Evolutionary conservation across 441 rosid genomes (phyloP).

Genomic region (Bruguiera hainesii): DNA sequence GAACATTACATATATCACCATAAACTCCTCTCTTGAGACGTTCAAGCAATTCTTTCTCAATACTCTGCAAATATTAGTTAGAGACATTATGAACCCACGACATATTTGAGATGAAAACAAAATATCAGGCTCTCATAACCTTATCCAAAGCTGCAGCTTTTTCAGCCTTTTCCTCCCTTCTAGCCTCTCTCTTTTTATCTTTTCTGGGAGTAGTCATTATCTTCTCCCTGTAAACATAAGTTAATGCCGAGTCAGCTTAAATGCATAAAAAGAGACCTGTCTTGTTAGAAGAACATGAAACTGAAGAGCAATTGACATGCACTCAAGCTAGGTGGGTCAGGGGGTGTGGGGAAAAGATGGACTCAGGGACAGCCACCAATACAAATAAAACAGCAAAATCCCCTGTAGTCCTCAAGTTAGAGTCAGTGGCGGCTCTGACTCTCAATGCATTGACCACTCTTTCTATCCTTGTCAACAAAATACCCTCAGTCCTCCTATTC

Average conservation of each 20-base stretch:
- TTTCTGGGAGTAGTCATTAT: constrained; percentile 61
- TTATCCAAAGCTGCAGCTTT: constrained; percentile 71
- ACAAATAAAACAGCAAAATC: no score
- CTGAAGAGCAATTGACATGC: no score
- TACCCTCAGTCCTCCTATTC: no score
- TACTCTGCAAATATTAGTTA: constrained; percentile 43
- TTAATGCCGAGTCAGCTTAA: not conserved
- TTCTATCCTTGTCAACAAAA: no score
- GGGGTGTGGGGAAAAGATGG: no score
- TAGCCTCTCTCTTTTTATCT: constrained; percentile 52
- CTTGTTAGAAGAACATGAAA: no score
- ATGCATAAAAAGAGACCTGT: not conserved
- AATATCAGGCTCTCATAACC: constrained; percentile 32
- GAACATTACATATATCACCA: constrained; percentile 62
- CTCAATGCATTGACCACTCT: no score
- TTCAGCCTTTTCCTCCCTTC: constrained; percentile 78
- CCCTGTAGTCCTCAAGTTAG: no score
- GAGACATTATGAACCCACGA: constrained; percentile 1
- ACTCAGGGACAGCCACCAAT: no score
- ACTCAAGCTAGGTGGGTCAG: no score
- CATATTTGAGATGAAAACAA: not conserved
- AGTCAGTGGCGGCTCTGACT: no score
- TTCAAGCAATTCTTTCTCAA: constrained; percentile 66
- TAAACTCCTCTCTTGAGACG: constrained; percentile 67
- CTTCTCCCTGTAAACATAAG: constrained; percentile 47